These are phyloP conservation scores for Ascocoryne sarcoides DNA, from an alignment of 2,329 filamentous ascomycete species.

Conservation along the genomic window DNA sequence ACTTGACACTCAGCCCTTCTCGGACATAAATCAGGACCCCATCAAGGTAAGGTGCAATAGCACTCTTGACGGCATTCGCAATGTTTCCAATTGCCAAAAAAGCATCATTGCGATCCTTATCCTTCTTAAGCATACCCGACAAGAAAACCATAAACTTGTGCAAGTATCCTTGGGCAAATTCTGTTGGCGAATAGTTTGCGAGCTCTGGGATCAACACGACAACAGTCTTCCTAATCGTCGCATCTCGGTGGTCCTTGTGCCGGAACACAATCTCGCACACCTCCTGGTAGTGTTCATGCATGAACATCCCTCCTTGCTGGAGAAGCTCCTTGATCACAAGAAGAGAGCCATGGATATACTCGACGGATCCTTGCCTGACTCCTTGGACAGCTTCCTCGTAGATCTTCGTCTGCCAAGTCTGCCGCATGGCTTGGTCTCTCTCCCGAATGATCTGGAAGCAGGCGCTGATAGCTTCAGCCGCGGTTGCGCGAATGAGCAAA, in stretches of 20 bases:
- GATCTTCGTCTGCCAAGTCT: slow-evolving; percentile 83
- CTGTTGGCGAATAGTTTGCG: slow-evolving; percentile 82
- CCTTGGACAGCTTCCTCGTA: slow-evolving; percentile 77
- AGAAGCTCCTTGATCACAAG: slow-evolving; percentile 88
- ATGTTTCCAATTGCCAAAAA: slow-evolving; percentile 96
- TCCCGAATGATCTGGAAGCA: slow-evolving; percentile 95
- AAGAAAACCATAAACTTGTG: slow-evolving; percentile 97
- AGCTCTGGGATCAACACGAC: slow-evolving; percentile 87
- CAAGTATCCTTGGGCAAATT: slow-evolving; percentile 80
- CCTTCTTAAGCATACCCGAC: slow-evolving; percentile 86
- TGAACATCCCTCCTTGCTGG: slow-evolving; percentile 95
- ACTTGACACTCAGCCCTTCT: slow-evolving; percentile 78
- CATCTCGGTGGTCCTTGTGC: slow-evolving; percentile 87
- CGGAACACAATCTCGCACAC: slow-evolving; percentile 88
- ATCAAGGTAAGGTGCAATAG: slow-evolving; percentile 91
- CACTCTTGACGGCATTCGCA: slow-evolving; percentile 89
- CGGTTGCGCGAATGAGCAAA: slow-evolving; percentile 83
- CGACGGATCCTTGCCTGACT: slow-evolving; percentile 70
- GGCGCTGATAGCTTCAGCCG: slow-evolving; percentile 85
- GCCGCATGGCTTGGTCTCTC: slow-evolving; percentile 79
- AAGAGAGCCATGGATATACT: slow-evolving; percentile 88
- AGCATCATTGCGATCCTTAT: slow-evolving; percentile 87
- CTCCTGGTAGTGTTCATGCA: slow-evolving; percentile 89
- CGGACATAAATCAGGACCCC: slow-evolving; percentile 89
- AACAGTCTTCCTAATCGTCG: slow-evolving; percentile 79